phyloP scores from a whole-genome alignment of 1,139 yeast species.

The Scheffersomyces titani region DNA sequence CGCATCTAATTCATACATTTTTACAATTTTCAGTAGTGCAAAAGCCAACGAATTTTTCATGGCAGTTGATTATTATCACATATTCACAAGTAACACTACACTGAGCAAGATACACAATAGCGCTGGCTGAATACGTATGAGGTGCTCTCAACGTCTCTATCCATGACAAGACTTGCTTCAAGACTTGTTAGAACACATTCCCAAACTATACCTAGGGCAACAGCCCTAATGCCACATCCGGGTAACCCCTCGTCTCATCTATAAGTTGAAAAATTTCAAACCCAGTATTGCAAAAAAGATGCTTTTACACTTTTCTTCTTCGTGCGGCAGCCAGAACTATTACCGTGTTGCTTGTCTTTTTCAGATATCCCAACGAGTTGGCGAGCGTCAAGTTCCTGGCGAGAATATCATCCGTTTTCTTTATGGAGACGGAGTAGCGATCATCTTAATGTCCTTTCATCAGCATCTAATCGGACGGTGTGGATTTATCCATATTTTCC shows the following conservation, averaged over 20 bases:
- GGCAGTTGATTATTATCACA: not conserved
- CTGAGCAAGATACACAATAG: not conserved
- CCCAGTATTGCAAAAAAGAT: not conserved
- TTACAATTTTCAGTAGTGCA: not conserved
- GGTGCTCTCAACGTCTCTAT: not conserved
- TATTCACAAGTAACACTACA: not conserved
- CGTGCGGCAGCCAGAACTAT: slow-evolving; percentile 60
- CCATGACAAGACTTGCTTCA: no score
- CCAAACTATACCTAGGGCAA: not conserved
- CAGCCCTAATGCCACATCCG: not conserved
- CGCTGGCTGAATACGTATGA: not conserved
- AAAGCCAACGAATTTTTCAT: not conserved
- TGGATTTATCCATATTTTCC: slow-evolving; percentile 15
- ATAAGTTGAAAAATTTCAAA: not conserved
- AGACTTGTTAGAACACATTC: not conserved
- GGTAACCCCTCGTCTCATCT: not conserved
- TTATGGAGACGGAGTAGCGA: slow-evolving; percentile 27
- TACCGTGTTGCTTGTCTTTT: slow-evolving; percentile 60
- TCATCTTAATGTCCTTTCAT: slow-evolving; percentile 54
- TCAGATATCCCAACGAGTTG: slow-evolving; percentile 51
- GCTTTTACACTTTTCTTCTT: slow-evolving; percentile 22
- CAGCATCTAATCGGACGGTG: slow-evolving; percentile 11
- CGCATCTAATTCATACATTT: not conserved
- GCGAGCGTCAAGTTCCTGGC: slow-evolving; percentile 61
- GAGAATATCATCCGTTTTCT: slow-evolving; percentile 42